Conservation (phyloP, 352 stramenopile genomes). For the Globisporangium viniferum region DNA sequence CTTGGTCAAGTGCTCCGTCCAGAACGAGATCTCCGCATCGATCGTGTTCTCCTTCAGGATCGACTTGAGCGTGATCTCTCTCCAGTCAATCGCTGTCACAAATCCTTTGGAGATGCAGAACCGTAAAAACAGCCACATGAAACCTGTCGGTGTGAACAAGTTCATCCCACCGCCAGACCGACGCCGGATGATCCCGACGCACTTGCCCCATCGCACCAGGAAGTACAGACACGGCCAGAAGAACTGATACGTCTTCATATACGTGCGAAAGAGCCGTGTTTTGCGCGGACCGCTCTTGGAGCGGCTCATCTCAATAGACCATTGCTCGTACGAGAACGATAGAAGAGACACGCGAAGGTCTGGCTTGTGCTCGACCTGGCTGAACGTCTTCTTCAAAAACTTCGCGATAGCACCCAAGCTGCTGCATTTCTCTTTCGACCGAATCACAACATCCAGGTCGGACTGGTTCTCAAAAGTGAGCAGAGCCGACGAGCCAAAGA, state of each 20-base stretch:
- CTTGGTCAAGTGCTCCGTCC: slow-evolving; percentile 44
- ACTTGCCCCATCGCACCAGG: slow-evolving; percentile 75
- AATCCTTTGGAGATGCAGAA: slow-evolving; percentile 59
- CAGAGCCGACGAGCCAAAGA: slow-evolving; percentile 71
- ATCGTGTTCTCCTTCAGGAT: slow-evolving; percentile 41
- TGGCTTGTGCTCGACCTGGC: slow-evolving; percentile 42
- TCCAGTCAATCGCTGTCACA: slow-evolving; percentile 36
- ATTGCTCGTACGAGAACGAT: slow-evolving; percentile 60
- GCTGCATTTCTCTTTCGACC: slow-evolving; percentile 15
- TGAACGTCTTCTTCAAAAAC: slow-evolving; percentile 25
- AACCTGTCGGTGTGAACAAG: slow-evolving; percentile 60
- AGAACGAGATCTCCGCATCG: slow-evolving; percentile 66
- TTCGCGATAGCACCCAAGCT: slow-evolving; percentile 33
- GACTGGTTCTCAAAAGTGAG: slow-evolving; percentile 78
- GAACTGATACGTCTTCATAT: slow-evolving; percentile 64
- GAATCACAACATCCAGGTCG: slow-evolving; percentile 62
- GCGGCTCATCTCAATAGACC: slow-evolving; percentile 63
- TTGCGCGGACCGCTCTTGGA: slow-evolving; percentile 62
- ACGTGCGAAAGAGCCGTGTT: slow-evolving; percentile 62
- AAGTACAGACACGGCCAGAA: slow-evolving; percentile 77
- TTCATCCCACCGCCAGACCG: slow-evolving; percentile 43
- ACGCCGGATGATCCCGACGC: slow-evolving; percentile 57
- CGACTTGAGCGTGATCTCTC: slow-evolving; percentile 27
- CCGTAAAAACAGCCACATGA: slow-evolving; percentile 71
- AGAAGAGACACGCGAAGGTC: slow-evolving; percentile 57